These are phyloP conservation scores for Arctostaphylos glauca DNA, from an alignment of 148 eudicot genomes.

Conservation along the genomic window DNA sequence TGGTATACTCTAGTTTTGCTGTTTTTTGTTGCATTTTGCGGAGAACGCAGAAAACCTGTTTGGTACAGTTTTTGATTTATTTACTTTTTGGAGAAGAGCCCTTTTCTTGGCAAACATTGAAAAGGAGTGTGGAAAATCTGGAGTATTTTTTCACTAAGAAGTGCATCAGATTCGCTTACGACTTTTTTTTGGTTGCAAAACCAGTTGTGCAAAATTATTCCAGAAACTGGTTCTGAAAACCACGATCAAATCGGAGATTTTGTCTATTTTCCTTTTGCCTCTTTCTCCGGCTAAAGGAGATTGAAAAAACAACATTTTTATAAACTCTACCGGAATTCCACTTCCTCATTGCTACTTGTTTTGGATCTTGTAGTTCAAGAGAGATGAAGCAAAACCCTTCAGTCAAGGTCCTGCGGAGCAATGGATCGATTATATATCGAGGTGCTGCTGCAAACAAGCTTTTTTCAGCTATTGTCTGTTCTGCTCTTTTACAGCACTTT, in stretches of 20 bases:
- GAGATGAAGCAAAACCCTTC: background rate
- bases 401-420: background rate
- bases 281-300: background rate
- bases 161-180: background rate
- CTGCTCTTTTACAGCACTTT: conserved; percentile 1
- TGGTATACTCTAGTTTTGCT: background rate
- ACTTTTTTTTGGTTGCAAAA: background rate
- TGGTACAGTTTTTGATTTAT: background rate
- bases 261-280: no score
- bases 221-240: background rate
- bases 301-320: background rate
- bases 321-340: background rate
- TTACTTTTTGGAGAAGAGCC: background rate
- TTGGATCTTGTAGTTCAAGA: background rate
- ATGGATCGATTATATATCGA: background rate
- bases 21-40: background rate
- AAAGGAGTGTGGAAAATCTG: background rate
- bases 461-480: background rate
- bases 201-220: background rate
- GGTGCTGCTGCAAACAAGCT: background rate
- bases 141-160: background rate
- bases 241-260: background rate
- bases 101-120: background rate
- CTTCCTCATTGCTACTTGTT: background rate
- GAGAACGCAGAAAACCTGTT: background rate